A percentile compares a stretch with the other conserved stretches of the same genome.
Conservation (phyloP, 495 filamentous ascomycete species). For the Daldinia grandis region DNA sequence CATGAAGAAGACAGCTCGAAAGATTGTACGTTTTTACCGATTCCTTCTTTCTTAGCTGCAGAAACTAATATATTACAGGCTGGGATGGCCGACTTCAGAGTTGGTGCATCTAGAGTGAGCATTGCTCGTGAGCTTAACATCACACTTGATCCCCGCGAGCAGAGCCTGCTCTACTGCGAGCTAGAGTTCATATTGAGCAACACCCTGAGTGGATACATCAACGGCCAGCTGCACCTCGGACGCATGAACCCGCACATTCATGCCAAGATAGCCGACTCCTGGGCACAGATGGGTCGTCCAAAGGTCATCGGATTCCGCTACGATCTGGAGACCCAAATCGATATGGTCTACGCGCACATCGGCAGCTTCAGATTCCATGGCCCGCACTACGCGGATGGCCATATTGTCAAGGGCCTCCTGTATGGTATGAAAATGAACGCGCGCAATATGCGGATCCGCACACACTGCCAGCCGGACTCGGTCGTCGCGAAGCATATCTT, state of each 20-base stretch:
- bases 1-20: conserved; percentile 55
- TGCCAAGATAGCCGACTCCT: conserved; percentile 49
- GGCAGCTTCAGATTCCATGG: conserved; percentile 57
- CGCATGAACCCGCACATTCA: conserved; percentile 49
- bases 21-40: conserved; percentile 46
- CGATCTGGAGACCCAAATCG: conserved; percentile 60
- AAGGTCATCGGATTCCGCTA: conserved; percentile 56
- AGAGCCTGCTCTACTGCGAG: conserved; percentile 57
- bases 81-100: conserved; percentile 41
- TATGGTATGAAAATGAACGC: conserved; percentile 54
- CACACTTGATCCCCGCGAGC: conserved; percentile 55
- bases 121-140: conserved; percentile 43
- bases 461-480: conserved; percentile 57
- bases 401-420: conserved; percentile 46
- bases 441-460: conserved; percentile 50
- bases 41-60: neutral
- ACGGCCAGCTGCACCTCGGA: conserved; percentile 49
- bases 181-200: conserved; percentile 51
- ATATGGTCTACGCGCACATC: conserved; percentile 50
- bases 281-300: conserved; percentile 54
- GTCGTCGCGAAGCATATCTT: conserved; percentile 58
- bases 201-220: conserved; percentile 52
- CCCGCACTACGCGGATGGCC: conserved; percentile 33
- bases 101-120: conserved; percentile 17
- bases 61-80: conserved; percentile 39